These are phyloP conservation scores for Rhizopogon vulgaris DNA, from an alignment of 768 basidiomycete genomes.

Conservation along the genomic window DNA sequence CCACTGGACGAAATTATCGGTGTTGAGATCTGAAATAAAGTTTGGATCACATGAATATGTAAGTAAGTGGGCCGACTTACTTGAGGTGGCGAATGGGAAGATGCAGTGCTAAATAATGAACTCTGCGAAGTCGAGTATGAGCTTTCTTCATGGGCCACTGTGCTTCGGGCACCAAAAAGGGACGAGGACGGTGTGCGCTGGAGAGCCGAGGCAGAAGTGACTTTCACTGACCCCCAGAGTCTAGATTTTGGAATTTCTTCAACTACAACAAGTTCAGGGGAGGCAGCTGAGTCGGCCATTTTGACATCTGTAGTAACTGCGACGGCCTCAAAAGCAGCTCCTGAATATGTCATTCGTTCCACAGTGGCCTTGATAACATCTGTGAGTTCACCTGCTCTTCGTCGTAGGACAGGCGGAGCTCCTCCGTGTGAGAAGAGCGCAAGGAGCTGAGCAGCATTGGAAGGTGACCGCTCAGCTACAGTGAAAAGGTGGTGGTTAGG, in stretches of 20 bases:
- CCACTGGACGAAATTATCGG: background rate
- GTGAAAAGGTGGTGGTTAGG: constrained; percentile 71
- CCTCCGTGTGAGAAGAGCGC: constrained; percentile 42
- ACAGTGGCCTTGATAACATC: constrained; percentile 52
- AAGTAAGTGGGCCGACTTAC: background rate
- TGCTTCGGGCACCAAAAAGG: constrained; percentile 13
- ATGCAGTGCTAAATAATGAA: constrained; percentile 37
- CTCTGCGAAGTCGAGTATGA: constrained; percentile 29
- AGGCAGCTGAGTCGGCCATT: background rate
- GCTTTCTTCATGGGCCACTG: background rate
- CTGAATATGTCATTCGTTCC: constrained; percentile 8
- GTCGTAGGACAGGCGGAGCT: constrained; percentile 58
- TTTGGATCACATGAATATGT: background rate
- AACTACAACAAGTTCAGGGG: background rate
- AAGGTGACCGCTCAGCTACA: constrained; percentile 65
- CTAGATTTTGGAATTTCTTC: background rate
- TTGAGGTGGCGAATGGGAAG: background rate
- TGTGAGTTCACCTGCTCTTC: constrained; percentile 57
- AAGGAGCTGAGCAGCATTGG: constrained; percentile 56
- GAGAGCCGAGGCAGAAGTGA: background rate
- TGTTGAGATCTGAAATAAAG: background rate
- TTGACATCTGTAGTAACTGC: background rate
- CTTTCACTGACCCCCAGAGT: background rate
- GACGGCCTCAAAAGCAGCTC: background rate
- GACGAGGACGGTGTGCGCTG: constrained; percentile 20